Evolutionary conservation across 306 rosid genomes (phyloP), one percentile per base, ranked within the genome.

Genomic region (Vigna trinervia): DNA sequence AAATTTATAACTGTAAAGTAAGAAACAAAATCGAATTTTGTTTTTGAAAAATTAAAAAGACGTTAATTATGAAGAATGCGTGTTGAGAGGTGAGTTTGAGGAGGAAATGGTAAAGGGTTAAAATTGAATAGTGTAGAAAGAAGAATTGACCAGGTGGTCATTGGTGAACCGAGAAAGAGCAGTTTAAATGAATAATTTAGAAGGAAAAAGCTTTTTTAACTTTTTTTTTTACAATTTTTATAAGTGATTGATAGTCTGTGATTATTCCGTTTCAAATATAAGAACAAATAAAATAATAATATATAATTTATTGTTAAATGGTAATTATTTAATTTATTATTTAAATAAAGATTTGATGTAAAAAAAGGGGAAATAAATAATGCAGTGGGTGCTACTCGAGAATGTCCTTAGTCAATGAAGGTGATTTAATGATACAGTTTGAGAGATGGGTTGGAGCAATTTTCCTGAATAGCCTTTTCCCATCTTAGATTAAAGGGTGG

Each of bases 361-460:
- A 26, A 26, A 26, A 26, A 26, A 26, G 3, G 28, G 3, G 28
- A 26, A 26, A 26, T 26, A 26, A 26, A 26, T 26, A 26, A 26
- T 26, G 28, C 0, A 2, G 28, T 26, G 28, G 28, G 0, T 26
- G 28, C 2, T 26, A 26, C 3, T 26, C 28, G 3, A 26, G 28
- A 26, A 26, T 26, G 28, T 26, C 28, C 73, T 32, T 50, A 75
- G 69, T 81, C 74, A 81, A 76, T 76, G 3, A 76, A 60, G 43
- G 15, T 75, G 81, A 76, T 81, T 87, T 64, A 73, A 83, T 63
- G 70, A 28, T 71, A 62, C 48, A 71, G 57, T 64, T 79, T 84
- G 50, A 28, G 50, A 66, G 48, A 69, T 69, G 59, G 78, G 69
- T 80, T 80, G 81, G 86, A 79, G 75, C 88, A 48, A 67, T 45